A percentile compares a stretch with the other conserved stretches of the same genome.
Conservation (phyloP, 2,329 filamentous ascomycete species). For the Fusarium hostae region DNA sequence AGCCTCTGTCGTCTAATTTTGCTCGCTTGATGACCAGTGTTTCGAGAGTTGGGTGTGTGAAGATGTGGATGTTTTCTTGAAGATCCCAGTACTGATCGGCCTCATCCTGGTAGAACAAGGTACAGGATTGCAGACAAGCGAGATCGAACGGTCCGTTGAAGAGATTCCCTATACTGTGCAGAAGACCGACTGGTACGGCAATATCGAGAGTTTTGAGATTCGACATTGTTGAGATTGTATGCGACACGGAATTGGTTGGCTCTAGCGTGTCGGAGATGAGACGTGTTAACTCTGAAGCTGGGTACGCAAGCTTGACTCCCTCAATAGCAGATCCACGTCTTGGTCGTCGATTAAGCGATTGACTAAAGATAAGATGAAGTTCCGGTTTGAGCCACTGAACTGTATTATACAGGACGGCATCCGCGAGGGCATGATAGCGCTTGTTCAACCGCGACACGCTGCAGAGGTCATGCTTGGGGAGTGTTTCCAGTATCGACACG, state of each 20-base stretch:
- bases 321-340: constrained; percentile 60
- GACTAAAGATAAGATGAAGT: constrained; percentile 60
- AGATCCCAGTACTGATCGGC: constrained; percentile 61
- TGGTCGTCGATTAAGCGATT: constrained; percentile 58
- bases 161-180: constrained; percentile 59
- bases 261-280: constrained; percentile 53
- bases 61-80: constrained; percentile 63
- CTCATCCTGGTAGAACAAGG: constrained; percentile 58
- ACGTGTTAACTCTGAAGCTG: constrained; percentile 55
- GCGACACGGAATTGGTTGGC: constrained; percentile 56
- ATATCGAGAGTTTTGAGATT: constrained; percentile 60
- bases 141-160: constrained; percentile 64
- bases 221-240: constrained; percentile 61
- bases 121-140: constrained; percentile 59
- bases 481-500: constrained; percentile 52
- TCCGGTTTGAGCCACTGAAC: constrained; percentile 59
- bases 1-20: constrained; percentile 58
- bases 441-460: constrained; percentile 56
- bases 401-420: constrained; percentile 59
- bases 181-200: constrained; percentile 56
- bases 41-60: constrained; percentile 61
- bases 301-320: constrained; percentile 58
- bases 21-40: constrained; percentile 57
- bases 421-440: constrained; percentile 57
- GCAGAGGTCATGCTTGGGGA: constrained; percentile 56